Evolutionary conservation across 1,284 basidiomycete species (phyloP).

Genomic region (Dichomitus squalens): DNA sequence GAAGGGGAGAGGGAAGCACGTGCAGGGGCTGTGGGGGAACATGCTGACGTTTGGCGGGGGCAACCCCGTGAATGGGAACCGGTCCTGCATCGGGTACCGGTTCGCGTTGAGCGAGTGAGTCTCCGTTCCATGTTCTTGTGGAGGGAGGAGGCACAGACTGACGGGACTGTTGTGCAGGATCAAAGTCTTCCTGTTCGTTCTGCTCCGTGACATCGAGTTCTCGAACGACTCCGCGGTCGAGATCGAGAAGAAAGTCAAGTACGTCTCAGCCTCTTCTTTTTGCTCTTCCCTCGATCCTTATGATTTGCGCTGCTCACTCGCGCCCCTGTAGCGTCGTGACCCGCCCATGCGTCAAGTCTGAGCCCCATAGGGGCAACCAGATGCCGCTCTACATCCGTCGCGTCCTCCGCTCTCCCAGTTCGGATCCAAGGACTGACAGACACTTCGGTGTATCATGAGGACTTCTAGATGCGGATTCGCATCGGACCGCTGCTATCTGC

Average conservation of each 20-base stretch:
- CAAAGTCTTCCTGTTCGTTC: conserved; percentile 61
- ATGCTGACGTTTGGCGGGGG: conserved; percentile 68
- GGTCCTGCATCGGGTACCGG: conserved; percentile 73
- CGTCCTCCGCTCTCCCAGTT: conserved; percentile 8
- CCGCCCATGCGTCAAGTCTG: conserved; percentile 55
- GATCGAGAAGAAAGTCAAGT: conserved; percentile 69
- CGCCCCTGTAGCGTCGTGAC: conserved; percentile 48
- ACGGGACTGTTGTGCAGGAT: conserved; percentile 45
- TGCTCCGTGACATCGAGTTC: conserved; percentile 60
- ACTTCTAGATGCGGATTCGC: neutral
- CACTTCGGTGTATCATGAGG: neutral
- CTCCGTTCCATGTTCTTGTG: no score
- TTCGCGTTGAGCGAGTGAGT: conserved; percentile 73
- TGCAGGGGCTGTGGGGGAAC: conserved; percentile 66
- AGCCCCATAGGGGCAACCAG: conserved; percentile 51
- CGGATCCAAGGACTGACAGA: neutral
- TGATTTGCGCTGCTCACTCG: conserved; percentile 7
- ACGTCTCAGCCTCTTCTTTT: conserved; percentile 31
- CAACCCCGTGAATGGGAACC: conserved; percentile 52
- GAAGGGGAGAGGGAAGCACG: conserved; percentile 32
- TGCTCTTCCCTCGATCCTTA: conserved; percentile 5
- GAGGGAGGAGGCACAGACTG: no score
- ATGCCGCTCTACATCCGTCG: conserved; percentile 53
- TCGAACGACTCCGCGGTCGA: conserved; percentile 51
- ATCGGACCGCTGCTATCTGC: neutral